These are phyloP conservation scores for Podaxis sp. DNA, from an alignment of 768 basidiomycete species.

Conservation along the genomic window DNA sequence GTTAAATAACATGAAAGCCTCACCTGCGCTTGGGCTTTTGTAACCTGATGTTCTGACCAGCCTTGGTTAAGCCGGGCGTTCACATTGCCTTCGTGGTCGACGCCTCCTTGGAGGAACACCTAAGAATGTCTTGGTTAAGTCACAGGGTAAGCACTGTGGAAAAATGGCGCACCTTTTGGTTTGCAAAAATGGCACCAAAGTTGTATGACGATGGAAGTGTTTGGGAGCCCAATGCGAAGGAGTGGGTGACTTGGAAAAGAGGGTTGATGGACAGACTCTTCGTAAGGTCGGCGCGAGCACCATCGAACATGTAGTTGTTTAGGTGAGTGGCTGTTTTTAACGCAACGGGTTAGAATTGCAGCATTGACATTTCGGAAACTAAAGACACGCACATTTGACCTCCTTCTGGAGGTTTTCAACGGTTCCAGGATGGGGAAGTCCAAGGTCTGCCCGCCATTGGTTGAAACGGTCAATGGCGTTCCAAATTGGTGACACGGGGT, in stretches of 20 bases:
- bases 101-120: conserved; percentile 89
- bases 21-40: conserved; percentile 89
- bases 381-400: conserved; percentile 65
- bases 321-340: conserved; percentile 71
- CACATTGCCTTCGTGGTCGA: conserved; percentile 92
- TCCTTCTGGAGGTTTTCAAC: conserved; percentile 93
- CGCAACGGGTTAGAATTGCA: conserved; percentile 6
- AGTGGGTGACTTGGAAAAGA: conserved; percentile 98
- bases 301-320: conserved; percentile 95
- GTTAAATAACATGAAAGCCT: conserved; percentile 17
- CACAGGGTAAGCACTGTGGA: conserved; percentile 14
- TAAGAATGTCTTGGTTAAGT: conserved; percentile 28
- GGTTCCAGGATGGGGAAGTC: conserved; percentile 87
- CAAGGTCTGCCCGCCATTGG: conserved; percentile 77
- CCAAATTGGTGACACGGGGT: conserved; percentile 54
- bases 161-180: conserved; percentile 52
- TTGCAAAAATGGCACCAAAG: conserved; percentile 91
- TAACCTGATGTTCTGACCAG: conserved; percentile 72
- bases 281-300: conserved; percentile 91
- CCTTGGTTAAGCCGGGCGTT: conserved; percentile 86
- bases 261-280: conserved; percentile 91
- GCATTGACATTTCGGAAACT: background rate
- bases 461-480: conserved; percentile 70
- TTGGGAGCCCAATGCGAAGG: conserved; percentile 87
- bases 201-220: conserved; percentile 85